phyloP scores from a whole-genome alignment of 495 filamentous ascomycete genomes.

The Aspergillus sclerotiicarbonarius region DNA sequence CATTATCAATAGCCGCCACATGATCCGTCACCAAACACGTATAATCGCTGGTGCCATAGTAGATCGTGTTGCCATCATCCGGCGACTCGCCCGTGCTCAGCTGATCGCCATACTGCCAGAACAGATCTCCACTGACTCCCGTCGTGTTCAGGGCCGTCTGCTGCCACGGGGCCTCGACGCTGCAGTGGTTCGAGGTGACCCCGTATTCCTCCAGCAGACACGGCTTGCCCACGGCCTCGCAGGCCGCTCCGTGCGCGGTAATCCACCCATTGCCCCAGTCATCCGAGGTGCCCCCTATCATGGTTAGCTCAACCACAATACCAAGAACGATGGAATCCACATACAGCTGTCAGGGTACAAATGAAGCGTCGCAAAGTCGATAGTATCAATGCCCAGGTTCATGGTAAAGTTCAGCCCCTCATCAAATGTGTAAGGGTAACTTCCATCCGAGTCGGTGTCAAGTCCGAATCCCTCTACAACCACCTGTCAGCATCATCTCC shows the following conservation, averaged over 20 bases:
- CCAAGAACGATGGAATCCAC: constrained; percentile 38
- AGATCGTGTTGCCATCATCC: constrained; percentile 62
- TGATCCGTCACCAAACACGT: constrained; percentile 59
- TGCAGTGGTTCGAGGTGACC: constrained; percentile 40
- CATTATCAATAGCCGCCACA: constrained; percentile 42
- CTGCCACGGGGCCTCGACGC: constrained; percentile 58
- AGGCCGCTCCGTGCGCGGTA: constrained; percentile 55
- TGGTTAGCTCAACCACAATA: constrained; percentile 21
- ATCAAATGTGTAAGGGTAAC: constrained; percentile 56
- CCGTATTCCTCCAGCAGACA: constrained; percentile 72
- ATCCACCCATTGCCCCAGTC: constrained; percentile 59
- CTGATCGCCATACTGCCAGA: constrained; percentile 64
- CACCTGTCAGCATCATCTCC: neutral
- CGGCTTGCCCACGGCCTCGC: constrained; percentile 57
- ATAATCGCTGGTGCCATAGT: constrained; percentile 53
- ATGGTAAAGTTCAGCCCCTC: constrained; percentile 65
- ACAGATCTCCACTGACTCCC: constrained; percentile 55
- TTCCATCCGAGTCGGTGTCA: constrained; percentile 40
- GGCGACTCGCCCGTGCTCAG: constrained; percentile 55
- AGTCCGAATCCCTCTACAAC: constrained; percentile 42
- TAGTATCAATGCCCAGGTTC: constrained; percentile 54
- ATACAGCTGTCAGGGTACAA: constrained; percentile 57
- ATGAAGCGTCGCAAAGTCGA: constrained; percentile 70
- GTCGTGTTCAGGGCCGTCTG: constrained; percentile 48
- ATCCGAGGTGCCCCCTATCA: constrained; percentile 38